A percentile compares a stretch with the other conserved stretches of the same genome.
phyloP scores from a whole-genome alignment of 441 rosid genomes.

The Populus hybrid region DNA sequence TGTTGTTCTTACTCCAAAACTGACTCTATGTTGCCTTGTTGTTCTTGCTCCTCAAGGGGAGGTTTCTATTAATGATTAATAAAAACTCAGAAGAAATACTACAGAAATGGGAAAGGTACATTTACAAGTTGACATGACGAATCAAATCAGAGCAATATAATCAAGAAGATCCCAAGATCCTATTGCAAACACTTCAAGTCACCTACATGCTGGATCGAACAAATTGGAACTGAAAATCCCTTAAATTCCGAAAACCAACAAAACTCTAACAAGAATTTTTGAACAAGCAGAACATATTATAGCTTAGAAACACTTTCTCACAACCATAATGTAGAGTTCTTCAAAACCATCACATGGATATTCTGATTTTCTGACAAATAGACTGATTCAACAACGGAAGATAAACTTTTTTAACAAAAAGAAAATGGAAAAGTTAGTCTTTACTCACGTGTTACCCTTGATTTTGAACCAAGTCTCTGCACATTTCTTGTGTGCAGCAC shows the following conservation, averaged over 20 bases:
- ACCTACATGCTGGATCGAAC: constrained; percentile 13
- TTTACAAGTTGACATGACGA: constrained; percentile 1
- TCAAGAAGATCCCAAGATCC: constrained; percentile 14
- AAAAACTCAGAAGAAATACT: not conserved
- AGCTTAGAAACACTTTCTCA: not conserved
- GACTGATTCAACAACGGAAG: not conserved
- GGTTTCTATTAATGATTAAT: not conserved
- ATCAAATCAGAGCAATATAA: constrained; percentile 10
- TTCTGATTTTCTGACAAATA: not conserved
- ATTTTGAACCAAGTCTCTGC: constrained; percentile 35
- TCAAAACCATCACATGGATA: not conserved
- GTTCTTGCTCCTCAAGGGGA: not conserved
- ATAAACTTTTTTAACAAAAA: not conserved
- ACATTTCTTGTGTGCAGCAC: constrained; percentile 83
- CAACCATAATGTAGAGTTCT: not conserved
- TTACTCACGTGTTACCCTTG: constrained; percentile 76
- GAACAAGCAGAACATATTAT: not conserved
- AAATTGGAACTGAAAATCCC: not conserved
- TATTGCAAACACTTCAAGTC: constrained; percentile 8
- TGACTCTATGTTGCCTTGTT: not conserved
- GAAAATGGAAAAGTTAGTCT: not conserved
- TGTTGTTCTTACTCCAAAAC: not conserved
- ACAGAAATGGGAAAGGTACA: not conserved
- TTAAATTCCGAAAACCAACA: constrained; percentile 5
- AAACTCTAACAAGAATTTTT: constrained; percentile 4